Base-by-base conservation (phyloP, 768 basidiomycete species). In the Termitomyces sp. region DNA sequence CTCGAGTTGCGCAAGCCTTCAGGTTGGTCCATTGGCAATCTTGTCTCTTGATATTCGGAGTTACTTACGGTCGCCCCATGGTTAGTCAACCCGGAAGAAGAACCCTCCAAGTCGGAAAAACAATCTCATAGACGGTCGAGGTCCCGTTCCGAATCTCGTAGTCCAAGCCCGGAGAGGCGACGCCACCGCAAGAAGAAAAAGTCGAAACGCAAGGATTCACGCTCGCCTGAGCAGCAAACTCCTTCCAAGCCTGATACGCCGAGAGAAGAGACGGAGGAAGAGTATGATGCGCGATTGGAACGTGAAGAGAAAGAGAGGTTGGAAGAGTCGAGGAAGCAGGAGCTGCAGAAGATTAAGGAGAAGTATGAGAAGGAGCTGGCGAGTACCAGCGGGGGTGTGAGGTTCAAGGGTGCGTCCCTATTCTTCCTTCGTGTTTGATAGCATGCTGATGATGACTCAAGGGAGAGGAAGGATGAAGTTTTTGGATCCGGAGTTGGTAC, bases 401-500 rank as follows among this genome's bases (percentile, higher is more conserved):
- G 85, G 55, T 85, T 87, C 69, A 90, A 90, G 74, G 88, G 87
- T 79, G 33, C 22, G 57, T 58, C 15, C 70, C 62, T 33, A 39
- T 31, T 55, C 34, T 3, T 56, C 27, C 11, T 41, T 11, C 0
- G 24, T 22, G 58, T 46, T 55, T 13, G 12, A 31, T 15, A 36
- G 11, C 8, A 33, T 58, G 22, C 50, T 60, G 18, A 44, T 36
- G 30, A 47, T 56, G 4, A 16, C 12, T 57, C n/a, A 42, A 85
- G 85, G 85, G n/a, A 81, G 86, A 22, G 86, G 86, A 47, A 73
- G 84, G 60, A 87, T 87, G 86, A 86, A 85, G 63, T 87, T 76
- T 62, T 67, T 86, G 41, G 86, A 87, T 66, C 86, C 86, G 34
- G 86, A 73, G 61, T 58, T 67, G 18, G 54, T 41, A 42, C 63